phyloP scores from a whole-genome alignment of 2,329 filamentous ascomycete genomes.

The Allantophomopsis lycopodina region DNA sequence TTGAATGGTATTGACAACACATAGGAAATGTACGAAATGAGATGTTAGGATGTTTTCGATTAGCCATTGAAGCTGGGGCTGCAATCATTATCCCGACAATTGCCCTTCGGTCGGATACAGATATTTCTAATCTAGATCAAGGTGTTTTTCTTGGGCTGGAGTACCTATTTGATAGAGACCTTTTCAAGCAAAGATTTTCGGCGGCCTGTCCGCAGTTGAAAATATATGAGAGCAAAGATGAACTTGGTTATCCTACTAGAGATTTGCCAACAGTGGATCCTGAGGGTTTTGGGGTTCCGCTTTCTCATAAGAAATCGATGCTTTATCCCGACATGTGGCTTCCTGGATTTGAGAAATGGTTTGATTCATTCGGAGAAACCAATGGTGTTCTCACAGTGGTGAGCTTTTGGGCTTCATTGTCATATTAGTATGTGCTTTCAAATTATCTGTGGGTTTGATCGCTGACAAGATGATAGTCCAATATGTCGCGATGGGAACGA shows the following conservation, averaged over 20 bases:
- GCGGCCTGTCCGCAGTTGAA: conserved; percentile 5
- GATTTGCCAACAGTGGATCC: neutral
- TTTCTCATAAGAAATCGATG: no score
- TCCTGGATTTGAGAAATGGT: neutral
- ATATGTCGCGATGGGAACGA: conserved; percentile 3
- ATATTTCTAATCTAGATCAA: neutral
- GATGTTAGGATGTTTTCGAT: neutral
- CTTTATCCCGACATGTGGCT: neutral
- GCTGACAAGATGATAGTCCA: neutral
- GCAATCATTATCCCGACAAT: neutral
- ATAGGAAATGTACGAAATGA: neutral
- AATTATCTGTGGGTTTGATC: neutral
- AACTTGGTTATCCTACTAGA: conserved; percentile 1
- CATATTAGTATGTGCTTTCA: conserved; percentile 1
- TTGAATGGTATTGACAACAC: neutral
- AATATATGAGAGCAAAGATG: conserved; percentile 3
- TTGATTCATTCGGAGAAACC: neutral
- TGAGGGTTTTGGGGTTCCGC: no score
- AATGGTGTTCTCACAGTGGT: conserved; percentile 3
- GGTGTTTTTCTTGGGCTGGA: neutral
- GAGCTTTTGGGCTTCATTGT: neutral
- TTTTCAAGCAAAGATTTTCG: conserved; percentile 2
- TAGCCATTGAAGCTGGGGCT: neutral
- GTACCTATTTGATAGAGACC: conserved; percentile 5
- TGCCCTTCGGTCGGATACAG: neutral